These are phyloP conservation scores for Isochrysis galbana DNA, from an alignment of 78 protist genomes.

Conservation along the genomic window DNA sequence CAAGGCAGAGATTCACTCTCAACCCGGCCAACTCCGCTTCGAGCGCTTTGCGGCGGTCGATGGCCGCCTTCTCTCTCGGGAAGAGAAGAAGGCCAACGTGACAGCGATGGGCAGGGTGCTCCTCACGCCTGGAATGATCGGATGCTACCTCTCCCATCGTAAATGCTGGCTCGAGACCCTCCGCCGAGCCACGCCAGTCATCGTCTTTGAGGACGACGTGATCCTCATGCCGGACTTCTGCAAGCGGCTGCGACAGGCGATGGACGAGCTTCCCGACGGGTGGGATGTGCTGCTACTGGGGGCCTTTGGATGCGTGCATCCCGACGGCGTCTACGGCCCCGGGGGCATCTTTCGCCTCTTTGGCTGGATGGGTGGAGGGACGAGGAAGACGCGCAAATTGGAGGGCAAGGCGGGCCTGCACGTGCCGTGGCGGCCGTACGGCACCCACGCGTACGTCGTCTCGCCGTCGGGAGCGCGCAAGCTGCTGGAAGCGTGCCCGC, in stretches of 20 bases:
- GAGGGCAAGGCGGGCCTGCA: background rate
- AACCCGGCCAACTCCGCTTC: background rate
- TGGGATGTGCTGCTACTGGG: background rate
- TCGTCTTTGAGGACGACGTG: background rate
- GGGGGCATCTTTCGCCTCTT: background rate
- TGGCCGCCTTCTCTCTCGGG: background rate
- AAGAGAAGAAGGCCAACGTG: background rate
- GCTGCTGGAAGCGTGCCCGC: background rate
- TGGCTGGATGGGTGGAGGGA: background rate
- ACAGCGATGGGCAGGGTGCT: background rate
- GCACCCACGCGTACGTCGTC: constrained; percentile 1
- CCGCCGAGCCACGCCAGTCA: background rate
- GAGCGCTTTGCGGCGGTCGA: background rate
- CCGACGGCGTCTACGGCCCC: background rate
- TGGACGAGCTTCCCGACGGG: background rate
- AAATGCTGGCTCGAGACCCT: background rate
- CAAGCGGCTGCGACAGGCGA: background rate
- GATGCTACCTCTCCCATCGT: background rate
- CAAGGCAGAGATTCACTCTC: background rate
- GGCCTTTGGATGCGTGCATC: background rate
- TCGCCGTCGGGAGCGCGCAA: background rate
- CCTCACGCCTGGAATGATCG: background rate
- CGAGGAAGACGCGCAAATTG: background rate
- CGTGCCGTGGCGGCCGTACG: background rate
- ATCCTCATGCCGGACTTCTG: background rate